Evolutionary conservation across 208 protist genomes (phyloP), one percentile per base, ranked within the genome.

Genomic region (Tritrichomonas foetus): DNA sequence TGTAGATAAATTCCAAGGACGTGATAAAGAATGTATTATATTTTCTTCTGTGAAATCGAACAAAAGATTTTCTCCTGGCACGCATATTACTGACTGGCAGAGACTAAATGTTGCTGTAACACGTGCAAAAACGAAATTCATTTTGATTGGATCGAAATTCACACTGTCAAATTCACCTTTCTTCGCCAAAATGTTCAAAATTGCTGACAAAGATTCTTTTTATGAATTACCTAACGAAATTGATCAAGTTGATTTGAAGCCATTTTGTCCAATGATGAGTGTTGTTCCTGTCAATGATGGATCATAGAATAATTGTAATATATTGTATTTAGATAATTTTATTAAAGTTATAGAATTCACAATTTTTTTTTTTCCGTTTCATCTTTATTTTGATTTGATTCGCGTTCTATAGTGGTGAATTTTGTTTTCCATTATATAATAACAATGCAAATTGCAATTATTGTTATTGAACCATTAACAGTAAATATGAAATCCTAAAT

Each of bases 71-170:
- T 69, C 49, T 13, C 55, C 55, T 11, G 53, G 82, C 39, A 39
- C 50, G 47, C 55, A 93, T 93, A 49, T 30, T n/a, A 39, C 30
- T 33, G 97, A 98, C 95, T 98, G 96, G 97, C 93, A 96, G 11
- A 89, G 97, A 33, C 57, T 98, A 39, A 98, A 98, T 94, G 97
- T 98, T 0, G 97, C 97, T 30, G 94, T 98, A 41, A 98, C 97
- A 22, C 95, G 97, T 33, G 97, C 97, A 44, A 97, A 97, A 94
- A 92, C 93, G n/a, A 98, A 98, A 94, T 93, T 98, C 25, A 95
- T 98, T 11, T 66, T 98, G 69, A 92, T 97, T 78, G 95, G 95
- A 33, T 96, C 95, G 3, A 50, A 3, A 33, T 25, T 13, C 30
- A 96, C 94, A 47, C 50, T 96, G 36, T 0, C 0, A 30, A 75